A percentile compares a stretch with the other conserved stretches of the same genome.
Conservation (phyloP, 139 green algal genomes). For the Chlamydomonas sp. region DNA sequence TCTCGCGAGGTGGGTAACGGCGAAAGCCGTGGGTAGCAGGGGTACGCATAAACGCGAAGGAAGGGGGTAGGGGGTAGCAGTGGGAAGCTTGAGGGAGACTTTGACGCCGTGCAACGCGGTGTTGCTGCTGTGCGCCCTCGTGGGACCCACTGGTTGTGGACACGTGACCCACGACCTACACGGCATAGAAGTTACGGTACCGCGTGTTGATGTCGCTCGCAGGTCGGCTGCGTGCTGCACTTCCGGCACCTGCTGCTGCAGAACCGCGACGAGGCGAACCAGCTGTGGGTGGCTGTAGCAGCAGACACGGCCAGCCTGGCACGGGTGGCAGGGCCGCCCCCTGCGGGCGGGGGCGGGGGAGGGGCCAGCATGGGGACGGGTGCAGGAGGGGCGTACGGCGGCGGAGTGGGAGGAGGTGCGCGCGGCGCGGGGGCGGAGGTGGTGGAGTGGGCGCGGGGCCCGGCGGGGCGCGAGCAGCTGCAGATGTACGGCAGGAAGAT, state of each 20-base stretch:
- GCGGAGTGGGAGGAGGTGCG: neutral
- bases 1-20: too few relatives aligned
- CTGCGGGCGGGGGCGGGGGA: neutral
- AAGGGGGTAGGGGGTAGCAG: too few relatives aligned
- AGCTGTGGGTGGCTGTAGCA: conserved; percentile 32
- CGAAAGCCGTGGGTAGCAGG: too few relatives aligned
- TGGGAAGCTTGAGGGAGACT: too few relatives aligned
- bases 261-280: neutral
- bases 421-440: neutral
- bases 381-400: neutral
- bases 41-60: too few relatives aligned
- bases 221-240: neutral
- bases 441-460: neutral
- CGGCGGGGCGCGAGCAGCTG: conserved; percentile 10
- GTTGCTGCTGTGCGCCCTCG: too few relatives aligned
- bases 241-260: conserved; percentile 35
- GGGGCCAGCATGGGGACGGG: neutral
- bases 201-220: neutral
- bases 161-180: too few relatives aligned
- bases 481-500: conserved; percentile 17
- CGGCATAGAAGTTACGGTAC: too few relatives aligned
- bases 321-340: neutral
- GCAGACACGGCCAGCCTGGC: conserved; percentile 10
- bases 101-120: too few relatives aligned
- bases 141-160: too few relatives aligned